Evolutionary conservation across 2,329 filamentous ascomycete genomes (phyloP).

Genomic region (Westerdykella aurantiaca): DNA sequence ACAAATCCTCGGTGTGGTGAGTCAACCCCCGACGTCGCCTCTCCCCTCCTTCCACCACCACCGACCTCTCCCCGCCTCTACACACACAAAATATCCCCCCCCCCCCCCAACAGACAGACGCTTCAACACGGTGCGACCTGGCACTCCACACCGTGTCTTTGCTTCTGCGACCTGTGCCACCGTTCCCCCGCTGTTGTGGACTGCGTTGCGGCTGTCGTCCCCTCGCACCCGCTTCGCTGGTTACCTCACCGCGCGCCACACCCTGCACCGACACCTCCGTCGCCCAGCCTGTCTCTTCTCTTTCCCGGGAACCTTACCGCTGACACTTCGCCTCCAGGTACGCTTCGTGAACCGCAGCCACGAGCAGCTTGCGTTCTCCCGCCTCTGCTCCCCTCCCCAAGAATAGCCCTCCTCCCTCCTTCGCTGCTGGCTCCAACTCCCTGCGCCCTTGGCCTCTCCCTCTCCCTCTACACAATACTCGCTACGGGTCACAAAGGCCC

Average conservation of each 20-base stretch:
- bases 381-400: conserved; percentile 8
- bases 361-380: conserved; percentile 12
- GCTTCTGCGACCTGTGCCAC: conserved; percentile 28
- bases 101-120: conserved; percentile 19
- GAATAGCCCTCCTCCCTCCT: conserved; percentile 18
- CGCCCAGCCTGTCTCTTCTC: conserved; percentile 24
- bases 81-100: no score
- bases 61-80: conserved; percentile 4
- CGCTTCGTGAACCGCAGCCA: conserved; percentile 20
- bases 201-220: conserved; percentile 30
- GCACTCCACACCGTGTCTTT: conserved; percentile 24
- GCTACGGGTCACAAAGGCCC: no score
- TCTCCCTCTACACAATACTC: conserved; percentile 6
- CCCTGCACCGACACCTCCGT: no score
- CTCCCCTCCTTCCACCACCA: conserved; percentile 4
- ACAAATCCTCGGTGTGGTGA: conserved; percentile 23
- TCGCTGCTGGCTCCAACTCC: conserved; percentile 14
- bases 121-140: conserved; percentile 23
- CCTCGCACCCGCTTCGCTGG: conserved; percentile 27
- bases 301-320: conserved; percentile 18
- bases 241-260: conserved; percentile 33
- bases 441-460: conserved; percentile 14
- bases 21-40: conserved; percentile 19
- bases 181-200: conserved; percentile 23
- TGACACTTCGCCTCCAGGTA: conserved; percentile 23